Conservation (phyloP, 768 basidiomycete genomes). For the Pisolithus sp. region DNA sequence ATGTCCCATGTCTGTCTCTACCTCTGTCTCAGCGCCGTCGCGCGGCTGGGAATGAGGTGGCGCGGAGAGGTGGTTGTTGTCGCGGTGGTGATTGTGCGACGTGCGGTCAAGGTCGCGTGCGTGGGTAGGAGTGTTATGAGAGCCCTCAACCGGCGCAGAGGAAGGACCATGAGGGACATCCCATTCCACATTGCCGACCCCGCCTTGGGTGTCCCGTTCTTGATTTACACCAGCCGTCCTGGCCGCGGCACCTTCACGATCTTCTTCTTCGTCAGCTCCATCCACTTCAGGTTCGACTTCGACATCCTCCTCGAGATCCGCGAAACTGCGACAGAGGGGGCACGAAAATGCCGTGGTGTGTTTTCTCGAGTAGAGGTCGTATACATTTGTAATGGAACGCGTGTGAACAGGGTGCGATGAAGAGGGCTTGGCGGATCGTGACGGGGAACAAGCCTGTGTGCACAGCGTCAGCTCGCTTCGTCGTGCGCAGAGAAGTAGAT, state of each 20-base stretch:
- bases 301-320: conserved; percentile 93
- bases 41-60: conserved; percentile 17
- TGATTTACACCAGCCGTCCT: background rate
- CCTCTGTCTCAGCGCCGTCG: conserved; percentile 30
- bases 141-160: background rate
- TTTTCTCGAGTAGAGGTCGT: conserved; percentile 76
- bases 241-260: background rate
- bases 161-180: conserved; percentile 7
- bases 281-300: conserved; percentile 47
- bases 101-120: background rate
- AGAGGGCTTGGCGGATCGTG: conserved; percentile 90
- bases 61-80: conserved; percentile 13
- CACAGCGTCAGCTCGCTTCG: too few species aligned
- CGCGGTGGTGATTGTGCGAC: background rate
- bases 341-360: conserved; percentile 94
- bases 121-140: background rate
- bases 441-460: conserved; percentile 67
- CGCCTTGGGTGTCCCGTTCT: background rate
- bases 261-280: background rate
- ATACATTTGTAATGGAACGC: conserved; percentile 98
- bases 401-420: conserved; percentile 97
- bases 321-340: conserved; percentile 91
- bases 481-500: too few species aligned
- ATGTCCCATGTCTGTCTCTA: conserved; percentile 21
- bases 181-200: conserved; percentile 13